Percentiles rank a stretch among this genome's conserved stretches.
Conservation (phyloP, 805 yeast genomes). For the Teunomyces kruisii region DNA sequence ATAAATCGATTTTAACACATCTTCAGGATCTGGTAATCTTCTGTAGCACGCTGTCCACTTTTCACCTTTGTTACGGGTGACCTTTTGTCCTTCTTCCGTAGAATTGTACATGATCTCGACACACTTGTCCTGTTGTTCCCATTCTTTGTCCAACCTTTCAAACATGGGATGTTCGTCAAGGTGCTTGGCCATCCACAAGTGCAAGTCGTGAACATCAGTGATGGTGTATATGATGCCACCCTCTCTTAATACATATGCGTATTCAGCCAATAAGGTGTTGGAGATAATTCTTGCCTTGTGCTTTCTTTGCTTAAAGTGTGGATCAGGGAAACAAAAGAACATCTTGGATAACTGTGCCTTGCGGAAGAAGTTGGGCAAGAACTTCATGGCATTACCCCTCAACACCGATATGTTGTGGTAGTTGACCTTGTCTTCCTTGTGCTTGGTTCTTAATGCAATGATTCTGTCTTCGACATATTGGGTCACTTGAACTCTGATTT, state of each 20-base stretch:
- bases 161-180: constrained; percentile 88
- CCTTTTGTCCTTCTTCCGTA: constrained; percentile 99
- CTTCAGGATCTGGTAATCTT: constrained; percentile 63
- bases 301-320: constrained; percentile 95
- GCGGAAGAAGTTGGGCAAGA: constrained; percentile 87
- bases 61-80: constrained; percentile 81
- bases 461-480: constrained; percentile 95
- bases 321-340: constrained; percentile 99
- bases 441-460: constrained; percentile 74
- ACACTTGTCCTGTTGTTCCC: constrained; percentile 80
- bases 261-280: constrained; percentile 82
- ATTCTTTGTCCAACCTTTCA: constrained; percentile 71
- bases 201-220: constrained; percentile 92
- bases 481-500: constrained; percentile 95
- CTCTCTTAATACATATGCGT: constrained; percentile 83
- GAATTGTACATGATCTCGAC: constrained; percentile 84
- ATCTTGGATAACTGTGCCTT: constrained; percentile 83
- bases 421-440: constrained; percentile 26
- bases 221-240: constrained; percentile 92
- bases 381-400: constrained; percentile 97
- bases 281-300: constrained; percentile 97
- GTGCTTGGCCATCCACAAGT: constrained; percentile 95
- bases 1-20: constrained; percentile 5
- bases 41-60: constrained; percentile 87
- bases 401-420: constrained; percentile 87